A percentile compares a stretch with the other conserved stretches of the same genome.
These are phyloP conservation scores for Saturnispora sekii DNA, from an alignment of 805 yeast genomes.

Conservation along the genomic window DNA sequence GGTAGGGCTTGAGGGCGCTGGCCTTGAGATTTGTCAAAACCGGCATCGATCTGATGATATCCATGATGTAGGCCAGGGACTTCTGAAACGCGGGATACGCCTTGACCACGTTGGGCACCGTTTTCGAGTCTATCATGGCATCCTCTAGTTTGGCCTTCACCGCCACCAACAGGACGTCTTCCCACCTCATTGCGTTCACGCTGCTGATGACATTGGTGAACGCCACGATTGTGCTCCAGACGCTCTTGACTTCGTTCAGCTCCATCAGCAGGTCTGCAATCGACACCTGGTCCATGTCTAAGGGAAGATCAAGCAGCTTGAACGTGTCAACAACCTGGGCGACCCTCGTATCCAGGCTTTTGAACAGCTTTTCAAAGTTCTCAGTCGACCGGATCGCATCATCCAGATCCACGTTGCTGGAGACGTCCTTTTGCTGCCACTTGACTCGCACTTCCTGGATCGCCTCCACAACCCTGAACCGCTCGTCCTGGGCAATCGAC, in stretches of 20 bases:
- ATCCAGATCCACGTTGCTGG: slow-evolving; percentile 32
- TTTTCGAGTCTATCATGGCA: slow-evolving; percentile 34
- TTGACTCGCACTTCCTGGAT: neutral
- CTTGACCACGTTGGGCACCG: slow-evolving; percentile 48
- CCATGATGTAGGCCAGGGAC: slow-evolving; percentile 38
- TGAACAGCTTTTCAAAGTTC: slow-evolving; percentile 16
- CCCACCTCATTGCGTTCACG: slow-evolving; percentile 41
- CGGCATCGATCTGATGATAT: slow-evolving; percentile 29
- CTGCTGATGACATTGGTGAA: slow-evolving; percentile 39
- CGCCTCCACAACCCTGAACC: neutral
- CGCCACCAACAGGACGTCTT: slow-evolving; percentile 32
- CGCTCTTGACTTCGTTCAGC: slow-evolving; percentile 43
- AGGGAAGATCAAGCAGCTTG: slow-evolving; percentile 22
- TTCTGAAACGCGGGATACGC: slow-evolving; percentile 63
- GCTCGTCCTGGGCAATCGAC: slow-evolving; percentile 6
- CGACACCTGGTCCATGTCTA: slow-evolving; percentile 14
- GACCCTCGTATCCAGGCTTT: slow-evolving; percentile 10
- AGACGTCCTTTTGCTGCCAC: slow-evolving; percentile 27
- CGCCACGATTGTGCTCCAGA: slow-evolving; percentile 53
- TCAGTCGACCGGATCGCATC: slow-evolving; percentile 34
- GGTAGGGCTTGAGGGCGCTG: slow-evolving; percentile 51
- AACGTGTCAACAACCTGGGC: slow-evolving; percentile 27
- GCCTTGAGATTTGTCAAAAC: slow-evolving; percentile 40
- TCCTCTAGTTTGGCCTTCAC: slow-evolving; percentile 43
- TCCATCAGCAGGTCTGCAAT: slow-evolving; percentile 35